A percentile compares a stretch with the other conserved stretches of the same genome.
Conservation (phyloP, 177 flowering plant species). For the Vitis hybrid region DNA sequence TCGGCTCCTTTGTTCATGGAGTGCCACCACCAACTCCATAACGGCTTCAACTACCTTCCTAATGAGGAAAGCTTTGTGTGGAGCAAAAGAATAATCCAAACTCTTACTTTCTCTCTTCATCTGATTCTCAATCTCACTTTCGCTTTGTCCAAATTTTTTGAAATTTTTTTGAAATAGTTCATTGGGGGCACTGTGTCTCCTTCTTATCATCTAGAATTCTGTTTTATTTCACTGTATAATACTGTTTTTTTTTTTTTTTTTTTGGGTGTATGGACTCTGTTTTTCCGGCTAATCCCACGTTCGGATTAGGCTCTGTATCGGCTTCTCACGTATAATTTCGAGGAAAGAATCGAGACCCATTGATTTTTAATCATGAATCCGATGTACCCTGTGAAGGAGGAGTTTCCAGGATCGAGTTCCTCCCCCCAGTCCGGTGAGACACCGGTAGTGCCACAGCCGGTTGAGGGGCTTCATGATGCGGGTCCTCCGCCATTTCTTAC, state of each 20-base stretch:
- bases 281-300: no score
- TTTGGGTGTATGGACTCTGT: background rate
- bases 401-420: constrained; percentile 30
- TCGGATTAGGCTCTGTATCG: background rate
- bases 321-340: background rate
- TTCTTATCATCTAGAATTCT: background rate
- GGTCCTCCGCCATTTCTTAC: constrained; percentile 71
- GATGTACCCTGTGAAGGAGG: constrained; percentile 38
- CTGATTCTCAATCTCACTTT: no score
- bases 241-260: background rate
- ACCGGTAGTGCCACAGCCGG: constrained; percentile 31
- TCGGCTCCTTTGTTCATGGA: background rate
- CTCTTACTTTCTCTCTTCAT: background rate
- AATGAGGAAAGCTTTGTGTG: constrained; percentile 5
- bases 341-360: background rate
- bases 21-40: background rate
- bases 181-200: background rate
- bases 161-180: no score
- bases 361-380: constrained; percentile 28
- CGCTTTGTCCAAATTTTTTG: no score
- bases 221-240: background rate
- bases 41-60: constrained; percentile 20
- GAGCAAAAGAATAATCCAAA: background rate
- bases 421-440: constrained; percentile 13
- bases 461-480: constrained; percentile 58